Conservation (phyloP, 371 early-diverging fungal genomes). For the Mortierella polycephala region DNA sequence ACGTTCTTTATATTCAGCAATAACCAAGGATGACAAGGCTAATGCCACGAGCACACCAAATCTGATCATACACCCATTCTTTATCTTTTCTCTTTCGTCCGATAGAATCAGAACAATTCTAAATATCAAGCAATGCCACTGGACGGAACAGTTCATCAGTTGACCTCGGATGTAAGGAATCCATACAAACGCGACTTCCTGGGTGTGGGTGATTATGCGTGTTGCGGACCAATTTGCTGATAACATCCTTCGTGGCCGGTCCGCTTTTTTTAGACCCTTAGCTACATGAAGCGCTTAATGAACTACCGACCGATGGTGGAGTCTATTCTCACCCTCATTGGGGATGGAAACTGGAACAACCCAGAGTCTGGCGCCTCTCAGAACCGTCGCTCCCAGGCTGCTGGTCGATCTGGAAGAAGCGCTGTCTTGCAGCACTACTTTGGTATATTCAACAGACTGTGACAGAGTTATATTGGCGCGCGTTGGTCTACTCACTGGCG, state of each 20-base stretch:
- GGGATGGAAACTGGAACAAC: constrained; percentile 74
- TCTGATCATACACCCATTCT: not conserved
- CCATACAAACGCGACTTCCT: no score
- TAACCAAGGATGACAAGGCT: constrained; percentile 53
- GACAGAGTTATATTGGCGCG: no score
- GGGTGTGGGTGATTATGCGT: no score
- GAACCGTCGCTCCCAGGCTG: constrained; percentile 54
- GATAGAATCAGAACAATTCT: constrained; percentile 43
- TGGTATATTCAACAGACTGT: constrained; percentile 18
- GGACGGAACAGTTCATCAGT: constrained; percentile 90
- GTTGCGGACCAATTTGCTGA: not conserved
- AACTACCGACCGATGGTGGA: constrained; percentile 69
- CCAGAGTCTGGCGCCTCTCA: constrained; percentile 45
- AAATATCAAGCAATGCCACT: constrained; percentile 66
- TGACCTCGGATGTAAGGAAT: constrained; percentile 77
- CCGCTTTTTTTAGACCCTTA: constrained; percentile 61
- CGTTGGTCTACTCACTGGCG: not conserved
- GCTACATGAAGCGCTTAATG: constrained; percentile 69
- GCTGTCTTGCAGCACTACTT: constrained; percentile 42
- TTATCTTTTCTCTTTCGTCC: not conserved
- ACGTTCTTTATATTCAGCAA: constrained; percentile 16
- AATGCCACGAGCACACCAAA: no score
- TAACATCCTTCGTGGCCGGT: not conserved
- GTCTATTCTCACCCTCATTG: constrained; percentile 63
- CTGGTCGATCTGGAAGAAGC: constrained; percentile 36